A percentile compares a stretch with the other conserved stretches of the same genome.
Evolutionary conservation across 148 eudicot genomes (phyloP).

Genomic region (Rhododendron henanense): DNA sequence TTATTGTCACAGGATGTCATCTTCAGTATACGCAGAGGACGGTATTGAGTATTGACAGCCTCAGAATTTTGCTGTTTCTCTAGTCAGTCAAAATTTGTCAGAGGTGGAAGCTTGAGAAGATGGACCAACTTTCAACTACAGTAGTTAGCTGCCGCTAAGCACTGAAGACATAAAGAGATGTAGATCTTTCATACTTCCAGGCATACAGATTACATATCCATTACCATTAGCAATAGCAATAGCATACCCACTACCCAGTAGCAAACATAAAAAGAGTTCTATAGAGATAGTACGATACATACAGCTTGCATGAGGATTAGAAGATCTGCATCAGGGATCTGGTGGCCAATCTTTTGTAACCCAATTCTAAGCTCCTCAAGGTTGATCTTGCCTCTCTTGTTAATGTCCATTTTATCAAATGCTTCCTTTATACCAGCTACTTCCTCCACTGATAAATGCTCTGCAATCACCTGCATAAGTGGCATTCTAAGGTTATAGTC

Average conservation of each 20-base stretch:
- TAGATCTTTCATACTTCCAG: not conserved
- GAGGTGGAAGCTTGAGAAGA: slow-evolving; percentile 6
- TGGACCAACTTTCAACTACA: not conserved
- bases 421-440: slow-evolving; percentile 74
- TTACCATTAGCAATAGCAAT: not conserved
- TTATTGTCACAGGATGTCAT: not conserved
- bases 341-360: slow-evolving; percentile 65
- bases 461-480: slow-evolving; percentile 64
- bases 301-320: slow-evolving; percentile 76
- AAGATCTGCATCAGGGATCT: slow-evolving; percentile 63
- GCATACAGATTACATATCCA: not conserved
- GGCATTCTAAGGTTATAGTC: slow-evolving; percentile 9
- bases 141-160: not conserved
- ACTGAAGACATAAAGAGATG: not conserved
- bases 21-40: not conserved
- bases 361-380: slow-evolving; percentile 59
- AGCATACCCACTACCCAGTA: not conserved
- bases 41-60: not conserved
- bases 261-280: not conserved
- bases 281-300: slow-evolving; percentile 15
- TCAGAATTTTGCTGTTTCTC: not conserved
- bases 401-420: slow-evolving; percentile 64
- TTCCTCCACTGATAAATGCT: slow-evolving; percentile 78
- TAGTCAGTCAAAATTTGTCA: not conserved
- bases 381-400: slow-evolving; percentile 58